A percentile compares a stretch with the other conserved stretches of the same genome.
These are phyloP conservation scores for Glycine latifolia DNA, from an alignment of 306 rosid genomes.

Conservation along the genomic window DNA sequence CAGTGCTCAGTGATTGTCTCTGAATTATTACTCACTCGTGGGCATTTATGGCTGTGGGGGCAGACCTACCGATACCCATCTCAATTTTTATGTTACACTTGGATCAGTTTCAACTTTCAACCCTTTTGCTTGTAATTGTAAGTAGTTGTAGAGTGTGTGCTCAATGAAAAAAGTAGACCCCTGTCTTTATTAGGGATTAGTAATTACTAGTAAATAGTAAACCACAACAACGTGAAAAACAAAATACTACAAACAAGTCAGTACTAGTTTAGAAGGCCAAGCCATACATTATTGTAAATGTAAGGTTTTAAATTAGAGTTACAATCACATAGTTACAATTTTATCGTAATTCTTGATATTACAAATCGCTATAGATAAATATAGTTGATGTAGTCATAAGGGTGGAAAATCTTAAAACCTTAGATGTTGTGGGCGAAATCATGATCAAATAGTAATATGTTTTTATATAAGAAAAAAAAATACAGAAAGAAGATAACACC, in stretches of 20 bases:
- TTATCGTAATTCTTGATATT: no score
- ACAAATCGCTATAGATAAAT: no score
- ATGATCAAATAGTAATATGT: no score
- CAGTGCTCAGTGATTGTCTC: slow-evolving; percentile 45
- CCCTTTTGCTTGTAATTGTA: slow-evolving; percentile 26
- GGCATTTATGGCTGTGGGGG: slow-evolving; percentile 58
- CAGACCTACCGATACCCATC: not conserved
- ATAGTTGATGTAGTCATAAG: no score
- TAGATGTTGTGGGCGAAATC: no score
- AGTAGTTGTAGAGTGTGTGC: slow-evolving; percentile 32
- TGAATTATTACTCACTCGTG: slow-evolving; percentile 53
- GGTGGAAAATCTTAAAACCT: no score
- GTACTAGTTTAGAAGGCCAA: not conserved
- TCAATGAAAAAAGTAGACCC: slow-evolving; percentile 57
- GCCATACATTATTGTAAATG: not conserved
- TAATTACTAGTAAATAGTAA: not conserved
- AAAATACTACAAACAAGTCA: not conserved
- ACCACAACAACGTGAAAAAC: no score
- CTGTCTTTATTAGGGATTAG: slow-evolving; percentile 64
- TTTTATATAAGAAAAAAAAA: no score
- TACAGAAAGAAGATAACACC: no score
- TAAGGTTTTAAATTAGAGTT: not conserved
- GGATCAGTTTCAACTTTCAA: not conserved
- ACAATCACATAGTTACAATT: no score
- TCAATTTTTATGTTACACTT: slow-evolving; percentile 16